A percentile compares a stretch with the other conserved stretches of the same genome.
phyloP scores from a whole-genome alignment of 2,329 filamentous ascomycete species.

The Colletotrichum lentis region DNA sequence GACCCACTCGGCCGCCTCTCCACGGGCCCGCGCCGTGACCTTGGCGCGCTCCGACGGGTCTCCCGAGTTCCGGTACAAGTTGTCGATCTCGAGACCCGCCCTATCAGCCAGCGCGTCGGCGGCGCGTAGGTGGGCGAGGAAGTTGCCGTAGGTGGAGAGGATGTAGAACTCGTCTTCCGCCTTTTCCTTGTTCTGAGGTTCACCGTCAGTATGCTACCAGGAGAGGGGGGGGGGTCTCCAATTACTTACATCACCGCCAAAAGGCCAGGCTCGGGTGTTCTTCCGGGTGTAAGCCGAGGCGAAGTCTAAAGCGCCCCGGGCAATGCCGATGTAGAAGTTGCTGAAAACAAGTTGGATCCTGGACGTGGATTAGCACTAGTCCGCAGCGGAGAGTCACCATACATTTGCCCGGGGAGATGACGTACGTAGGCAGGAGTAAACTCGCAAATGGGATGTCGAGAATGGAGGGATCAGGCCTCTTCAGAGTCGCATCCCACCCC shows the following conservation, averaged over 20 bases:
- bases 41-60: slow-evolving; percentile 51
- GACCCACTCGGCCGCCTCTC: slow-evolving; percentile 69
- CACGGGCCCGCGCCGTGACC: slow-evolving; percentile 61
- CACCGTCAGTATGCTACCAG: background rate
- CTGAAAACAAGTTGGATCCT: slow-evolving; percentile 71
- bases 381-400: fast-evolving
- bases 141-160: slow-evolving; percentile 70
- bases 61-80: slow-evolving; percentile 53
- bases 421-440: slow-evolving; percentile 66
- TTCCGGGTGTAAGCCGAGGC: slow-evolving; percentile 65
- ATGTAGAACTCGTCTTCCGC: slow-evolving; percentile 72
- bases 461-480: slow-evolving; percentile 59
- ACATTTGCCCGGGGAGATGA: background rate
- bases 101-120: slow-evolving; percentile 66
- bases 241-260: slow-evolving; percentile 62
- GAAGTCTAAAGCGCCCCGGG: slow-evolving; percentile 63
- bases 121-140: slow-evolving; percentile 68
- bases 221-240: no score
- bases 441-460: slow-evolving; percentile 63
- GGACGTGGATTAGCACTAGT: background rate
- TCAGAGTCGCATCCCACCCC: slow-evolving; percentile 63
- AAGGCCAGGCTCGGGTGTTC: slow-evolving; percentile 70
- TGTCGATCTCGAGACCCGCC: slow-evolving; percentile 58
- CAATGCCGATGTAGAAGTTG: slow-evolving; percentile 72
- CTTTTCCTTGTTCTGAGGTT: slow-evolving; percentile 58